Evolutionary conservation across 2,329 filamentous ascomycete species (phyloP).

Genomic region (Arthrinium puccinioides): DNA sequence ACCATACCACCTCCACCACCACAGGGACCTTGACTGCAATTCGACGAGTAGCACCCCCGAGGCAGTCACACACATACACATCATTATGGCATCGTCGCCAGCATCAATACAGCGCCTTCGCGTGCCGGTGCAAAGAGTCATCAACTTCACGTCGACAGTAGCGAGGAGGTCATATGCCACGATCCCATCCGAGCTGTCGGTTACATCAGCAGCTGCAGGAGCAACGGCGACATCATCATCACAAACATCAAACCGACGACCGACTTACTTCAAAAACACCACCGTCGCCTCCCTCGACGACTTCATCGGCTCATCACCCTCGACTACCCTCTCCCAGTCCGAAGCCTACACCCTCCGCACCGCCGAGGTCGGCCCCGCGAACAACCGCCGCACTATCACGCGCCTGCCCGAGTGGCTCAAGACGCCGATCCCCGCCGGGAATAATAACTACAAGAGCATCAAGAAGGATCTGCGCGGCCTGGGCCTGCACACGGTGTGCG

Average conservation of each 20-base stretch:
- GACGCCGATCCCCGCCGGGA: constrained; percentile 81
- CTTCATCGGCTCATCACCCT: constrained; percentile 37
- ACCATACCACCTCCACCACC: too few species aligned
- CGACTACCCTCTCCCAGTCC: constrained; percentile 34
- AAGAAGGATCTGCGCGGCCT: constrained; percentile 88
- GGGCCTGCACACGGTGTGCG: constrained; percentile 90
- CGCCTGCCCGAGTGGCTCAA: constrained; percentile 92
- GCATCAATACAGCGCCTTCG: constrained; percentile 17
- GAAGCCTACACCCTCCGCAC: constrained; percentile 56
- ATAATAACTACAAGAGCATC: constrained; percentile 83
- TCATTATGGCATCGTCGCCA: constrained; percentile 19
- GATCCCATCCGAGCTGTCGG: constrained; percentile 15
- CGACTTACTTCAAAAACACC: constrained; percentile 55
- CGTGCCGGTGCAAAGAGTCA: constrained; percentile 19
- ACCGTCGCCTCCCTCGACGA: constrained; percentile 50
- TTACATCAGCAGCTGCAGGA: constrained; percentile 1
- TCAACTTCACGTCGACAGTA: constrained; percentile 12
- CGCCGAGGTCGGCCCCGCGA: constrained; percentile 56
- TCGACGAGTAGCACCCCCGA: too few species aligned
- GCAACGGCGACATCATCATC: constrained; percentile 3
- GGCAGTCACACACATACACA: too few species aligned
- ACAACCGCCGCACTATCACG: constrained; percentile 57
- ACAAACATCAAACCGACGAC: constrained; percentile 20
- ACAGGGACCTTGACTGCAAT: too few species aligned
- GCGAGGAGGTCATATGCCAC: constrained; percentile 19